Evolutionary conservation across 139 green algal genomes (phyloP).

Genomic region (Pseudopediastrum boryanum): DNA sequence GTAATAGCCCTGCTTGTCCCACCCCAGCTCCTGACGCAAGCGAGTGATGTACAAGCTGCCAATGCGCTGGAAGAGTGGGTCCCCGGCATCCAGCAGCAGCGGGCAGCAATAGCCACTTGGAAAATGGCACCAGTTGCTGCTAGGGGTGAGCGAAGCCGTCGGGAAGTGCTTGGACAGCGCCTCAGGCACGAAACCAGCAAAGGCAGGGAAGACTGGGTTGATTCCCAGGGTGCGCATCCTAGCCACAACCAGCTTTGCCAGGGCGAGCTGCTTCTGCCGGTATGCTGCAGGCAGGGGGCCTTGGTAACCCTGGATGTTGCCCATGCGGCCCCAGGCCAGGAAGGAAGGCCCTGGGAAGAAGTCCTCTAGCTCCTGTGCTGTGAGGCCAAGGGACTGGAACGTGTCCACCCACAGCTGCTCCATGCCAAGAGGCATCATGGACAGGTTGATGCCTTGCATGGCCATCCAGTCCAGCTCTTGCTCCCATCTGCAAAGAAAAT

Average conservation of each 20-base stretch:
- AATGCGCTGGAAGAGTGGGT: slow-evolving; percentile 48
- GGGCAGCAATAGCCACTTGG: slow-evolving; percentile 38
- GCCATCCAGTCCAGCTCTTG: slow-evolving; percentile 65
- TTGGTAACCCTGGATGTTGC: slow-evolving; percentile 48
- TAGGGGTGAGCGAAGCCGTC: slow-evolving; percentile 19
- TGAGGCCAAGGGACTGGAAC: slow-evolving; percentile 33
- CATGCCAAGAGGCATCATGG: slow-evolving; percentile 36
- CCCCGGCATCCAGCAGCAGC: slow-evolving; percentile 43
- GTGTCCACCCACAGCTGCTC: slow-evolving; percentile 48
- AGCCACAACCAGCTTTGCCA: slow-evolving; percentile 38
- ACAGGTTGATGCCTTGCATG: slow-evolving; percentile 59
- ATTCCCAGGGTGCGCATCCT: slow-evolving; percentile 58
- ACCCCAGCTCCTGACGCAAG: slow-evolving; percentile 22
- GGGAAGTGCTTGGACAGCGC: slow-evolving; percentile 33
- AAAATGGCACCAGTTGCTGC: slow-evolving; percentile 48
- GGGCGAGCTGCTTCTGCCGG: slow-evolving; percentile 38
- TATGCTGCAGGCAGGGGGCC: slow-evolving; percentile 47
- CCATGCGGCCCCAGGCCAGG: slow-evolving; percentile 59
- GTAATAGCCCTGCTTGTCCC: slow-evolving; percentile 34
- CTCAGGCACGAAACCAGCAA: slow-evolving; percentile 56
- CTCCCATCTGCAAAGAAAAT: slow-evolving; percentile 40
- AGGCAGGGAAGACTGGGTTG: slow-evolving; percentile 56
- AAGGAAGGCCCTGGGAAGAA: slow-evolving; percentile 57
- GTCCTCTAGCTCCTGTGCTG: slow-evolving; percentile 27
- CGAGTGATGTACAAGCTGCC: slow-evolving; percentile 38